Percentiles rank a stretch among this genome's conserved stretches.
These are phyloP conservation scores for Centella asiatica DNA, from an alignment of 129 eudicot genomes.

Conservation along the genomic window DNA sequence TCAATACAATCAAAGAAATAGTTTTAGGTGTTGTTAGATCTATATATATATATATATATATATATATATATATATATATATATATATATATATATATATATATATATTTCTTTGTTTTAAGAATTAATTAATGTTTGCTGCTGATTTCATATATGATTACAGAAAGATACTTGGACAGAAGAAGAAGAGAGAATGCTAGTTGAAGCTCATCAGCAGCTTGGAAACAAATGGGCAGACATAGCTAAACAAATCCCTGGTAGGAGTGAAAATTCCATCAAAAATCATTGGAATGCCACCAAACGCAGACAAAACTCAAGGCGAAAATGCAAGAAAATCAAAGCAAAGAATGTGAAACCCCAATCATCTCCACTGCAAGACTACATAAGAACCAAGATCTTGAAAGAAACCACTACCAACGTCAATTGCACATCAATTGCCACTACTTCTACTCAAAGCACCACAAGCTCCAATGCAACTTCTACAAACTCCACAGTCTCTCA, in stretches of 20 bases:
- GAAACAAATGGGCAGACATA: slow-evolving; percentile 79
- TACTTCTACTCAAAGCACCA: slow-evolving; percentile 1
- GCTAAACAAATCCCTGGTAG: slow-evolving; percentile 66
- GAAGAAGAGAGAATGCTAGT: slow-evolving; percentile 64
- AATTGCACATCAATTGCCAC: slow-evolving; percentile 9
- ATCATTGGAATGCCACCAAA: slow-evolving; percentile 81
- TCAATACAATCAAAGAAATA: too few species aligned
- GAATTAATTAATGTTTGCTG: background rate
- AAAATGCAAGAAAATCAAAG: slow-evolving; percentile 25
- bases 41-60: too few species aligned
- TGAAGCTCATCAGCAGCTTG: slow-evolving; percentile 41
- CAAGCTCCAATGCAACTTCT: slow-evolving; percentile 16
- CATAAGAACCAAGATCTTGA: slow-evolving; percentile 22
- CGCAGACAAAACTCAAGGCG: slow-evolving; percentile 53
- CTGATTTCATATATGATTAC: slow-evolving; percentile 1
- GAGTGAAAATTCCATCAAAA: slow-evolving; percentile 68
- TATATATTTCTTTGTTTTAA: too few species aligned
- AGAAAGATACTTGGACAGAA: slow-evolving; percentile 71
- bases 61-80: too few species aligned
- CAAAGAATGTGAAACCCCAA: slow-evolving; percentile 12
- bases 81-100: too few species aligned
- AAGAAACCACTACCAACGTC: background rate
- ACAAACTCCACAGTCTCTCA: slow-evolving; percentile 2
- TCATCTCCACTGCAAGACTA: slow-evolving; percentile 44
- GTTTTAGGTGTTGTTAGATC: too few species aligned